A percentile compares a stretch with the other conserved stretches of the same genome.
Evolutionary conservation across 352 stramenopile genomes (phyloP).

Genomic region (Phytophthora meadii): DNA sequence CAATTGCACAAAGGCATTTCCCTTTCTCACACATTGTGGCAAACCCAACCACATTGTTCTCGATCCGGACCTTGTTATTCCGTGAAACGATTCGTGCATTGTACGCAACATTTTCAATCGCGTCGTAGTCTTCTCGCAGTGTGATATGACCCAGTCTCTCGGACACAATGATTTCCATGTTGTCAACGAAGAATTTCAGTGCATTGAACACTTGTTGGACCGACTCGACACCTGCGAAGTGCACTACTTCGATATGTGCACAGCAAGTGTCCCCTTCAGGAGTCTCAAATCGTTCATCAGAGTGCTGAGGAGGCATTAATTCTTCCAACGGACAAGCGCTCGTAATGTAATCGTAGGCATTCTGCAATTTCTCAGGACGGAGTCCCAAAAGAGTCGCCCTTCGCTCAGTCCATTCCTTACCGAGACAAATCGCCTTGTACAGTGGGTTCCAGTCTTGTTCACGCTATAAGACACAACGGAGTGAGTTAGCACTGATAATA

Average conservation of each 20-base stretch:
- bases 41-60: slow-evolving; percentile 30
- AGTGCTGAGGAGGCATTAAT: not conserved
- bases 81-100: slow-evolving; percentile 9
- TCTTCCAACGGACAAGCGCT: not conserved
- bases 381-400: not conserved
- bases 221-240: not conserved
- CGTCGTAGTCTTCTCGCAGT: slow-evolving; percentile 27
- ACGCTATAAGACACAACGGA: no score
- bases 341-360: not conserved
- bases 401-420: not conserved
- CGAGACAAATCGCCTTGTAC: not conserved
- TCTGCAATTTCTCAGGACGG: not conserved
- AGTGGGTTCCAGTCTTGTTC: not conserved
- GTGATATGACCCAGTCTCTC: slow-evolving; percentile 41
- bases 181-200: slow-evolving; percentile 23
- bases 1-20: slow-evolving; percentile 15
- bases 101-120: not conserved
- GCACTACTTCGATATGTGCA: not conserved
- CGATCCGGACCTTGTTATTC: slow-evolving; percentile 8
- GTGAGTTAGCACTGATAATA: no score
- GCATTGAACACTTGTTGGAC: slow-evolving; percentile 30
- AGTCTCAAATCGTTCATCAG: not conserved
- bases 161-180: slow-evolving; percentile 45
- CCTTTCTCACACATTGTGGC: slow-evolving; percentile 3
- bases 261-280: not conserved